Conservation (phyloP, 768 basidiomycete genomes). For the Suillus lakei region DNA sequence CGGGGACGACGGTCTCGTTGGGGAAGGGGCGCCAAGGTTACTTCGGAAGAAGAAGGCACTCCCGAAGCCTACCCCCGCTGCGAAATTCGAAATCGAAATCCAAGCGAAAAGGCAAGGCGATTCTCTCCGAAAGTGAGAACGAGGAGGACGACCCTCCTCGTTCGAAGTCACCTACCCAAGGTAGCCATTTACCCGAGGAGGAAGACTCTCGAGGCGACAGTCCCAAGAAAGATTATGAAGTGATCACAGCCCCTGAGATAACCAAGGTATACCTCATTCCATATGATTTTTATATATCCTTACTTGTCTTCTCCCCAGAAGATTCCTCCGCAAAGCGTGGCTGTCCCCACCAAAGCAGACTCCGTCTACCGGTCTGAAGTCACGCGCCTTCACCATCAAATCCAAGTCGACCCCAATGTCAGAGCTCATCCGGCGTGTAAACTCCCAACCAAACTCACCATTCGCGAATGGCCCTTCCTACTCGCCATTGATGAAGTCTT, state of each 20-base stretch:
- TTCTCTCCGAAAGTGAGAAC: constrained; percentile 33
- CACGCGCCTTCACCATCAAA: constrained; percentile 48
- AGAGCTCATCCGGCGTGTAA: constrained; percentile 75
- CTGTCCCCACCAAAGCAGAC: constrained; percentile 12
- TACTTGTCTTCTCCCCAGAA: constrained; percentile 15
- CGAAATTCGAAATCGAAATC: constrained; percentile 23
- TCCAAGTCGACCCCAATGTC: constrained; percentile 68
- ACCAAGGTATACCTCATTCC: constrained; percentile 21
- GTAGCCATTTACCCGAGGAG: background rate
- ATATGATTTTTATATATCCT: background rate
- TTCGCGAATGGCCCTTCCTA: constrained; percentile 43
- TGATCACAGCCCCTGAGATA: background rate
- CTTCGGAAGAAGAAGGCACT: constrained; percentile 25
- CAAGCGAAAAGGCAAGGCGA: constrained; percentile 38
- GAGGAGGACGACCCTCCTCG: constrained; percentile 14
- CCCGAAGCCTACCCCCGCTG: constrained; percentile 10
- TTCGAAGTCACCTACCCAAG: background rate
- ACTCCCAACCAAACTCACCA: constrained; percentile 68
- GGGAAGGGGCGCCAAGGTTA: constrained; percentile 1
- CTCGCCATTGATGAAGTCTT: constrained; percentile 70
- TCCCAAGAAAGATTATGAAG: background rate
- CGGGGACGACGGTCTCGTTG: constrained; percentile 6
- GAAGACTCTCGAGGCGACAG: background rate
- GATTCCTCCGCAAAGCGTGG: constrained; percentile 13
- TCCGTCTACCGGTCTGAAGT: constrained; percentile 15